phyloP scores from a whole-genome alignment of 305 asterid species.

The Coffea humblotiana region DNA sequence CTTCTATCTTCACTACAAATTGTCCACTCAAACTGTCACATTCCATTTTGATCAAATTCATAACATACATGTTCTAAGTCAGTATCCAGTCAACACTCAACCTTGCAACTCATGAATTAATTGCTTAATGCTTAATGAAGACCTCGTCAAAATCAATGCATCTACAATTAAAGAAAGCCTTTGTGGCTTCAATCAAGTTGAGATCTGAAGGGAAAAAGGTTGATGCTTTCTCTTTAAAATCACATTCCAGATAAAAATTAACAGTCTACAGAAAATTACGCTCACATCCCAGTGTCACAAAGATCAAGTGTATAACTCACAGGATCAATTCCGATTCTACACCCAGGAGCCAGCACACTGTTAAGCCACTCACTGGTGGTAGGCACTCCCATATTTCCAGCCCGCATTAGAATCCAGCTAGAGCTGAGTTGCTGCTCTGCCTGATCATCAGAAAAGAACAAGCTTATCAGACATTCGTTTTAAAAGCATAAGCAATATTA shows the following conservation, averaged over 20 bases:
- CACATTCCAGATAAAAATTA: neutral
- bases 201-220: neutral
- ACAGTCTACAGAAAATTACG: neutral
- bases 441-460: slow-evolving; percentile 39
- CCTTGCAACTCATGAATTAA: neutral
- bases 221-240: neutral
- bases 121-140: neutral
- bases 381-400: slow-evolving; percentile 90
- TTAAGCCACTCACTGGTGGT: slow-evolving; percentile 88
- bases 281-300: slow-evolving; percentile 12
- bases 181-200: slow-evolving; percentile 1
- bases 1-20: neutral
- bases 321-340: slow-evolving; percentile 94
- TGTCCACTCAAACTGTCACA: neutral
- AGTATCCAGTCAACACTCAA: neutral
- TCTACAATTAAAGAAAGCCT: neutral
- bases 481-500: neutral
- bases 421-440: slow-evolving; percentile 86
- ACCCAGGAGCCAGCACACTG: slow-evolving; percentile 74
- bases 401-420: slow-evolving; percentile 91
- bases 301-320: slow-evolving; percentile 56
- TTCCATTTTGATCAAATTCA: neutral
- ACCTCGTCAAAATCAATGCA: neutral
- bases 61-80: neutral
- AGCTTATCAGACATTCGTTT: slow-evolving; percentile 19